Evolutionary conservation across 2,329 filamentous ascomycete genomes (phyloP), one percentile per base, ranked within the genome.

Genomic region (Cercospora citrullina): DNA sequence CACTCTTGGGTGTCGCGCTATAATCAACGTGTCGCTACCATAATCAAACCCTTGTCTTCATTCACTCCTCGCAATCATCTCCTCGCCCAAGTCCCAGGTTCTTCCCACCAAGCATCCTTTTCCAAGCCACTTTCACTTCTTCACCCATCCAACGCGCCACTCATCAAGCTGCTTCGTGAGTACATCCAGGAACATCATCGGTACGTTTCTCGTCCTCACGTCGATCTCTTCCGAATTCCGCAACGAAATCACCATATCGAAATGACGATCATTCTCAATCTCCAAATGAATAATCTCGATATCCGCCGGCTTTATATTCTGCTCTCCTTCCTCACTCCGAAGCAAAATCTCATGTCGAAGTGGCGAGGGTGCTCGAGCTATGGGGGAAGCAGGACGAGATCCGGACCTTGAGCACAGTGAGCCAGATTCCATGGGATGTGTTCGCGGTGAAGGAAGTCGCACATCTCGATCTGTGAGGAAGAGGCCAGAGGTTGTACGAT

Each of bases 381-480:
- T 21, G 2, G 28, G 55, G 21, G 55, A 59, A 7, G 28, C 55
- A n/a, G 55, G 28, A 33, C 30, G 55, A 21, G 55, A 59, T 10
- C 30, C 55, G 12, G 31, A 8, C 12, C 55, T 31, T 14, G 30
- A 59, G 31, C 5, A 21, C 4, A 59, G 16, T 6, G 31, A 33
- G 10, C 55, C 31, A n/a, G 21, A 18, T 18, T 59, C 55, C 55
- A 21, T 12, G n/a, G 55, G 55, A 21, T 12, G 18, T 33, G 55
- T 36, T 59, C 55, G 28, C 21, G 55, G 16, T 6, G 55, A 59
- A n/a, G 30, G 55, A 5, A 59, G 28, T 36, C 55, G 55, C 55
- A 59, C 55, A 7, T 59, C 55, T 36, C 31, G 55, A 59, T 36
- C 55, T 36, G 55, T 59, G n/a, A 31, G 31, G 55, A 59, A 59